Evolutionary conservation across 2,329 filamentous ascomycete species (phyloP).

Genomic region (Ophiostoma pallidulum): DNA sequence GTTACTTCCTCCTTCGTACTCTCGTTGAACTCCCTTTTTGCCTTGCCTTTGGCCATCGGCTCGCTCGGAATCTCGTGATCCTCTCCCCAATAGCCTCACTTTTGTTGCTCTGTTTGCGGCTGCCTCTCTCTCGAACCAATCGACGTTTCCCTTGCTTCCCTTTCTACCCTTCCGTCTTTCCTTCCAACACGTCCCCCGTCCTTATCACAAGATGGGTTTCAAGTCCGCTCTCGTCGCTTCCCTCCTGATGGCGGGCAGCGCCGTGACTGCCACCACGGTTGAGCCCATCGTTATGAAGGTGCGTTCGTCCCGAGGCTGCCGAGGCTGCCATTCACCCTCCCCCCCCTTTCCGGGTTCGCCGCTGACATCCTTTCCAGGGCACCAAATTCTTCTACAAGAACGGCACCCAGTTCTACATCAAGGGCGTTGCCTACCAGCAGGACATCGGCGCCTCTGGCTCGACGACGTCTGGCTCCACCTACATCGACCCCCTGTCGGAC

Average conservation of each 20-base stretch:
- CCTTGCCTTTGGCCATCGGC: background rate
- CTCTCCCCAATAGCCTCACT: background rate
- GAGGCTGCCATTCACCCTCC: background rate
- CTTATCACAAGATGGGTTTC: constrained; percentile 17
- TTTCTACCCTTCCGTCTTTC: background rate
- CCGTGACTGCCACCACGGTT: constrained; percentile 28
- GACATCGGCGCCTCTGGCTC: constrained; percentile 53
- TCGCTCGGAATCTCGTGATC: background rate
- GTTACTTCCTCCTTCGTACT: constrained; percentile 8
- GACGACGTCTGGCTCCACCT: constrained; percentile 43
- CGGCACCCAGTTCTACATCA: constrained; percentile 63
- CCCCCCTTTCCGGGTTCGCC: background rate
- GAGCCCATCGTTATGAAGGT: constrained; percentile 63
- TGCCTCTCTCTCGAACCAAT: constrained; percentile 1
- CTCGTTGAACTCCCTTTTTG: constrained; percentile 1
- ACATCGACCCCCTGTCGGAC: constrained; percentile 77
- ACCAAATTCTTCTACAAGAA: constrained; percentile 72
- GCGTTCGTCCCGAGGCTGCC: background rate
- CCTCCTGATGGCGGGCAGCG: constrained; percentile 28
- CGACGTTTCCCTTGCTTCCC: background rate
- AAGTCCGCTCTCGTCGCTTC: constrained; percentile 28
- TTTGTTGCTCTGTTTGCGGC: constrained; percentile 1
- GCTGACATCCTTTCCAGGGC: constrained; percentile 19
- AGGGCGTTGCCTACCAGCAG: constrained; percentile 92
- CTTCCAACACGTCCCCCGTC: background rate